Evolutionary conservation across 768 basidiomycete genomes (phyloP), one percentile per base, ranked within the genome.

Genomic region (Suillus paluster): DNA sequence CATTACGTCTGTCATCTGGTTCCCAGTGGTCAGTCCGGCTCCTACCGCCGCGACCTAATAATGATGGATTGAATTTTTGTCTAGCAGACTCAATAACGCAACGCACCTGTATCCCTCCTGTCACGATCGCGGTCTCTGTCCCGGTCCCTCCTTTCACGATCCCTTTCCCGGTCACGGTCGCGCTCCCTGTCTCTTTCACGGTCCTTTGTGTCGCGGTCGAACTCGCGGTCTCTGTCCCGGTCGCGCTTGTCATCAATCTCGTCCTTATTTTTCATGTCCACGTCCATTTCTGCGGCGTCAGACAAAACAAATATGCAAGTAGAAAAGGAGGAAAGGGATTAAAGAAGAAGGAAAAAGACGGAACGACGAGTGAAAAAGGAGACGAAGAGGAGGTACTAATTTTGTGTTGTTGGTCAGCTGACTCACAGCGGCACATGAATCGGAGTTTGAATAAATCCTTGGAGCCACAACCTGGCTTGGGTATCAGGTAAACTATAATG

Each of bases 211-310:
- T 67, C 68, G 42, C 73, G 68, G 58, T 76, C 76, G n/a, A 65
- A 63, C 42, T 74, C 77, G 9, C 76, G 71, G 65, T 75, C 75
- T 27, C 71, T 69, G 34, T 75, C 68, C n/a, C 65, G 64, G 36
- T 67, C 74, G n/a, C 77, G 68, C 76, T 90, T 89, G 63, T 89
- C 89, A 49, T 90, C 89, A 9, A 80, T 76, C 64, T 91, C 88
- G 60, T 91, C 89, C 74, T 91, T 92, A 70, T 75, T 80, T 75
- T 90, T 89, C 89, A 91, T 91, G 68, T 92, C 91, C 66, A 92
- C 83, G 73, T 92, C 91, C 91, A 92, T 92, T 60, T 70, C 73
- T 64, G 27, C 27, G 27, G 41, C 23, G 23, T 59, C 14, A 11
- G 17, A 65, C 64, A 27, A 23, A 46, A 17, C 36, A 38, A 27